phyloP scores from a whole-genome alignment of 1,139 yeast genomes.

The Taphrina flavorubra region DNA sequence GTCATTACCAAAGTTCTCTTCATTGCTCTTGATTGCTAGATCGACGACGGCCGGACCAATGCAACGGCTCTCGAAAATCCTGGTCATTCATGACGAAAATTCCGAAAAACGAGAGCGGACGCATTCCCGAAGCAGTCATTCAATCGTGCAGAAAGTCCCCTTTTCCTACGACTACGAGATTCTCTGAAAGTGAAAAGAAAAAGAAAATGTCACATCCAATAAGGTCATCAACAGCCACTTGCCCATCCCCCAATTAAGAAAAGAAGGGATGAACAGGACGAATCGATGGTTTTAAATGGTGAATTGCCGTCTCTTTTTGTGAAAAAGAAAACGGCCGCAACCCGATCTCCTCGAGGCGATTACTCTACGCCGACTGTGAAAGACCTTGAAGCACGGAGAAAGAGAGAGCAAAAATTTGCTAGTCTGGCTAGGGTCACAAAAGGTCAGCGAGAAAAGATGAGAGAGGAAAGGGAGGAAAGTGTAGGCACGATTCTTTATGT shows the following conservation, averaged over 20 bases:
- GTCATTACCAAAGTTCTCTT: constrained; percentile 39
- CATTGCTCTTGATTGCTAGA: constrained; percentile 13
- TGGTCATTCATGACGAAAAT: not conserved
- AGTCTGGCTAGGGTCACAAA: constrained; percentile 31
- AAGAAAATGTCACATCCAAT: constrained; percentile 32
- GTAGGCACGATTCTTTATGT: not conserved
- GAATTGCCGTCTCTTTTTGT: constrained; percentile 19
- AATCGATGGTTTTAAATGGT: constrained; percentile 41
- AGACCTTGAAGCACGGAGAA: constrained; percentile 22
- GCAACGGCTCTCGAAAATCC: not conserved
- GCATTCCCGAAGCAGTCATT: not conserved
- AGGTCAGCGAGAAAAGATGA: constrained; percentile 26
- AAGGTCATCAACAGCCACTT: constrained; percentile 41
- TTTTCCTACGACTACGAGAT: too few relatives aligned
- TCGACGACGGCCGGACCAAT: not conserved
- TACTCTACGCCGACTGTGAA: constrained; percentile 34
- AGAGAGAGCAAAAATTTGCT: not conserved
- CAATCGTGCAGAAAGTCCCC: too few relatives aligned
- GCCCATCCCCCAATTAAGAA: not conserved
- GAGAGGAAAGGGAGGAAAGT: not conserved
- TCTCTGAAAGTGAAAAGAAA: not conserved
- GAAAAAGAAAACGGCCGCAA: constrained; percentile 11
- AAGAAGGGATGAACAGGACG: constrained; percentile 30
- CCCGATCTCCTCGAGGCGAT: constrained; percentile 15
- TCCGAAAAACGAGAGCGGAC: not conserved